phyloP scores from a whole-genome alignment of 2,329 filamentous ascomycete genomes.

The Phialemoniopsis sp. region DNA sequence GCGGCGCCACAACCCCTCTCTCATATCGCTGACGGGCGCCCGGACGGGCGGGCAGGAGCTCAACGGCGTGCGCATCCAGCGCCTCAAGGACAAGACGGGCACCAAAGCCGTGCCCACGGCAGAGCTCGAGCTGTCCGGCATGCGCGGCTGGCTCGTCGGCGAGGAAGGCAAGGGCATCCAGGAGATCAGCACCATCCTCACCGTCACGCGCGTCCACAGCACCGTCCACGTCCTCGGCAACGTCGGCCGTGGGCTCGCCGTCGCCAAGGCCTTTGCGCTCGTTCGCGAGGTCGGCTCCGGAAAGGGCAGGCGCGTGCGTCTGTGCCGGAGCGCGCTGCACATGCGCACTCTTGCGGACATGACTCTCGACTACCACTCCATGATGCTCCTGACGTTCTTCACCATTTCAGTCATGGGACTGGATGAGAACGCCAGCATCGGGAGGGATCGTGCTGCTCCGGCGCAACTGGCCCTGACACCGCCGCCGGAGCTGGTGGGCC shows the following conservation, averaged over 20 bases:
- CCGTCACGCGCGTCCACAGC: slow-evolving; percentile 60
- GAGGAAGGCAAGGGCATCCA: slow-evolving; percentile 61
- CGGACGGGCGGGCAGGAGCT: slow-evolving; percentile 33
- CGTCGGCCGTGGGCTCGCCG: slow-evolving; percentile 50
- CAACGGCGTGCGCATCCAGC: slow-evolving; percentile 65
- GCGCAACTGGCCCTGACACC: slow-evolving; percentile 24
- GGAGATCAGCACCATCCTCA: slow-evolving; percentile 65
- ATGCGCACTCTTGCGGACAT: slow-evolving; percentile 53
- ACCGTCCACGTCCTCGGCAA: slow-evolving; percentile 47
- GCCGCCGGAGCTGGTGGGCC: slow-evolving; percentile 21
- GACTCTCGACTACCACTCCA: slow-evolving; percentile 49
- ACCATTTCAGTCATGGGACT: slow-evolving; percentile 50
- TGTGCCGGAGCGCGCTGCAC: slow-evolving; percentile 51
- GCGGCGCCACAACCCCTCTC: slow-evolving; percentile 31
- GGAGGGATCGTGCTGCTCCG: slow-evolving; percentile 3
- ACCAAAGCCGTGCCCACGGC: slow-evolving; percentile 68
- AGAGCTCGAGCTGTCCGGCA: slow-evolving; percentile 61
- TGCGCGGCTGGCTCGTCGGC: slow-evolving; percentile 64
- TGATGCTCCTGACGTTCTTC: slow-evolving; percentile 53
- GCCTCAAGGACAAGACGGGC: slow-evolving; percentile 70
- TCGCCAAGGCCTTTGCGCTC: slow-evolving; percentile 53
- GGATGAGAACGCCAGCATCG: slow-evolving; percentile 26
- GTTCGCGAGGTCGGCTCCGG: slow-evolving; percentile 49
- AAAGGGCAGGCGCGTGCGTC: slow-evolving; percentile 35
- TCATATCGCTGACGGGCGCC: slow-evolving; percentile 18